Evolutionary conservation across 805 yeast species (phyloP).

Genomic region (Kuraishia hungarica): DNA sequence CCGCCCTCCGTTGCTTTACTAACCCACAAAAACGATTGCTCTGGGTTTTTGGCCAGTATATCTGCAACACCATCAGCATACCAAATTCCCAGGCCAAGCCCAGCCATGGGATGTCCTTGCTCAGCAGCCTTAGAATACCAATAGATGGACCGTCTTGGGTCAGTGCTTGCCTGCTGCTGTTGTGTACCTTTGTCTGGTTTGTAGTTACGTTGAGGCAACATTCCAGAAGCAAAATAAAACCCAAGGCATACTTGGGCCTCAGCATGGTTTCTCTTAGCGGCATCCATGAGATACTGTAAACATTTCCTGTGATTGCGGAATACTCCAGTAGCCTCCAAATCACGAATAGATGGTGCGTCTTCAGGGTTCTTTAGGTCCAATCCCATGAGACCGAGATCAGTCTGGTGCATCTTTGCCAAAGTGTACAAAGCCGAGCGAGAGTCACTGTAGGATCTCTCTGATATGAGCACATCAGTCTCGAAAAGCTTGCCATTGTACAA

Average conservation of each 20-base stretch:
- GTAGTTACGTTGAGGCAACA: slow-evolving; percentile 22
- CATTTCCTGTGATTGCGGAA: slow-evolving; percentile 31
- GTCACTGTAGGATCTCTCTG: slow-evolving; percentile 23
- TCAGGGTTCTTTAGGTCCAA: slow-evolving; percentile 18
- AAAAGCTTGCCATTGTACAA: slow-evolving; percentile 11
- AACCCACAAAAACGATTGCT: slow-evolving; percentile 65
- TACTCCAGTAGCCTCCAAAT: slow-evolving; percentile 22
- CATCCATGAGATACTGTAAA: slow-evolving; percentile 42
- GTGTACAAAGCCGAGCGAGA: slow-evolving; percentile 25
- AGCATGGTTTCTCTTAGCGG: slow-evolving; percentile 52
- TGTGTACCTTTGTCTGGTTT: slow-evolving; percentile 21
- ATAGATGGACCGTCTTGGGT: slow-evolving; percentile 52
- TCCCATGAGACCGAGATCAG: slow-evolving; percentile 21
- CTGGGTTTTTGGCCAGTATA: slow-evolving; percentile 43
- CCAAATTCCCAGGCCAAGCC: slow-evolving; percentile 73
- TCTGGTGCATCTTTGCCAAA: slow-evolving; percentile 25
- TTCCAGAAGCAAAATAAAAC: slow-evolving; percentile 64
- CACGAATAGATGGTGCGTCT: slow-evolving; percentile 21
- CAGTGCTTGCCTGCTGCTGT: slow-evolving; percentile 12
- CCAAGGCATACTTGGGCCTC: slow-evolving; percentile 69
- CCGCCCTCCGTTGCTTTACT: slow-evolving; percentile 52
- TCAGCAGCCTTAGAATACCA: slow-evolving; percentile 70
- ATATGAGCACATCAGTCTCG: slow-evolving; percentile 23
- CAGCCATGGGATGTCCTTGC: slow-evolving; percentile 57
- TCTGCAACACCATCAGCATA: slow-evolving; percentile 60